Conservation (phyloP, 208 protist species). For the Endotrypanum monterogeii region DNA sequence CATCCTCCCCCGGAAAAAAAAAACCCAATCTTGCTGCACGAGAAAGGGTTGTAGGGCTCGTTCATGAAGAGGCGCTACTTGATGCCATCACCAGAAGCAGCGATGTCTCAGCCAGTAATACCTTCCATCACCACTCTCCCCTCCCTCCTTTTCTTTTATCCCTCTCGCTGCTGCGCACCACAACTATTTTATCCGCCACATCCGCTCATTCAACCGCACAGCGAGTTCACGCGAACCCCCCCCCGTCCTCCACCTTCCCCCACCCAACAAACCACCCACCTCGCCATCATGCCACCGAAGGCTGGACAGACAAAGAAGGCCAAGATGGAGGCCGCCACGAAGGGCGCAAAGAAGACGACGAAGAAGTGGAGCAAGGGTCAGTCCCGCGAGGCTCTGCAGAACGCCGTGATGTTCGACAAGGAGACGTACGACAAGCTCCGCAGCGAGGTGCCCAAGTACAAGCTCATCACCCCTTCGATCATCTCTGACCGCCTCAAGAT, state of each 20-base stretch:
- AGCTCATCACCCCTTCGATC: conserved; percentile 90
- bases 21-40: no score
- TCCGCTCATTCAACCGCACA: conserved; percentile 4
- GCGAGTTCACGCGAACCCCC: conserved; percentile 33
- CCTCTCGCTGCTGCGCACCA: background rate
- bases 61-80: no score
- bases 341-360: conserved; percentile 83
- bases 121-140: no score
- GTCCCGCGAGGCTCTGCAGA: conserved; percentile 89
- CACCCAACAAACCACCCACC: background rate
- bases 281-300: conserved; percentile 64
- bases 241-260: conserved; percentile 8
- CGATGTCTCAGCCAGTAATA: no score
- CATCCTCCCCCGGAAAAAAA: no score
- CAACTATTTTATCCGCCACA: background rate
- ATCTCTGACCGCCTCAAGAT: conserved; percentile 92
- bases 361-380: conserved; percentile 95
- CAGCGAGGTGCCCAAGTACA: conserved; percentile 92
- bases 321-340: conserved; percentile 71
- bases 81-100: no score
- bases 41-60: no score
- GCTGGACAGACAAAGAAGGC: conserved; percentile 69
- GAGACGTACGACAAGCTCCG: conserved; percentile 83
- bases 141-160: background rate
- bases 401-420: conserved; percentile 93